Percentiles rank a stretch among this genome's conserved stretches.
These are phyloP conservation scores for Amborella trichopoda DNA, from an alignment of 164 flowering plant species.

Conservation along the genomic window DNA sequence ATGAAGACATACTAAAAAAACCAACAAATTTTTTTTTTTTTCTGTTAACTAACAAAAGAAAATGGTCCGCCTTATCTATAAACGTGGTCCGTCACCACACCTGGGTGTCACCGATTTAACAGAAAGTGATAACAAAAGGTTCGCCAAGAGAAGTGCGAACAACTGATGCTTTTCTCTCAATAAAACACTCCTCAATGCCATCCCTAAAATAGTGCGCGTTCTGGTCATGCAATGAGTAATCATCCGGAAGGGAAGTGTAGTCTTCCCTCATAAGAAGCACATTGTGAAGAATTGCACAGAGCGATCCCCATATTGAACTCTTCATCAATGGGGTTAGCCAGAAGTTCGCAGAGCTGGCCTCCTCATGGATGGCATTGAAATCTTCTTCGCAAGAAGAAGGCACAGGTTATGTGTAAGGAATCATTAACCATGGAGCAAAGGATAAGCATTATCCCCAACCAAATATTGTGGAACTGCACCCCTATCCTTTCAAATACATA, in stretches of 20 bases:
- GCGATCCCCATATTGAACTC: conserved; percentile 58
- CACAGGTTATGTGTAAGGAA: conserved; percentile 32
- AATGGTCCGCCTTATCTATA: too few species aligned
- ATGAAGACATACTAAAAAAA: too few species aligned
- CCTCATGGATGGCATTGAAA: conserved; percentile 28
- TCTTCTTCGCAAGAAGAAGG: conserved; percentile 33
- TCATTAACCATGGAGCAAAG: conserved; percentile 78
- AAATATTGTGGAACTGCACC: conserved; percentile 45
- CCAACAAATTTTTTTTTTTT: too few species aligned
- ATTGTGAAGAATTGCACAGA: conserved; percentile 75
- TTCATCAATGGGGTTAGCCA: conserved; percentile 45
- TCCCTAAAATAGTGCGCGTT: conserved; percentile 11
- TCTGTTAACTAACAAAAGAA: too few species aligned
- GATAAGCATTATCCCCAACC: conserved; percentile 44
- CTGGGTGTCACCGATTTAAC: too few species aligned
- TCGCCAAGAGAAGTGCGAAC: too few species aligned
- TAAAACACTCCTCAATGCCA: conserved; percentile 15
- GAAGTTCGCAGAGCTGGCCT: conserved; percentile 25
- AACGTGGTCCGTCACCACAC: too few species aligned
- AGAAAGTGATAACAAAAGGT: too few species aligned
- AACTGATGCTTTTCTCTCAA: conserved; percentile 17
- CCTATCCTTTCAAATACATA: conserved; percentile 29
- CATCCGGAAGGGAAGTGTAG: conserved; percentile 34
- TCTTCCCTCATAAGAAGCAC: conserved; percentile 74
- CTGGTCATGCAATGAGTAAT: conserved; percentile 16